Conservation (phyloP, 1,139 yeast species). For the Candida sp. region DNA sequence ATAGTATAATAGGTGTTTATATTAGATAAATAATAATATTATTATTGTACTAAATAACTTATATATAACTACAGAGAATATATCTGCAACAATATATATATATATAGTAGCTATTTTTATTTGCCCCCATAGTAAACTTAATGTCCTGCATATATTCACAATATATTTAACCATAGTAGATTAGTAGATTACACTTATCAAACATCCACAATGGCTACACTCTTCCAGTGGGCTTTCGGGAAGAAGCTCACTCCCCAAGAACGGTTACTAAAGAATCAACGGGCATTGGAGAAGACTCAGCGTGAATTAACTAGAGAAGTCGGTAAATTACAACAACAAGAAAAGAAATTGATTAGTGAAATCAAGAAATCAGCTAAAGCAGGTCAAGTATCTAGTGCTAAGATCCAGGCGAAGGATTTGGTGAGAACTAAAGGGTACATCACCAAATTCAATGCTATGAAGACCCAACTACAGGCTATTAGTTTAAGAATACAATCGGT, state of each 20-base stretch:
- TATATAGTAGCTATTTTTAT: no score
- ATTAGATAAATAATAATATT: no score
- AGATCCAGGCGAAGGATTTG: slow-evolving; percentile 92
- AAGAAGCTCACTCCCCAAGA: slow-evolving; percentile 94
- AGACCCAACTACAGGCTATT: slow-evolving; percentile 93
- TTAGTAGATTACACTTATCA: no score
- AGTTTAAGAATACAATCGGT: slow-evolving; percentile 87
- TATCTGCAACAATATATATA: no score
- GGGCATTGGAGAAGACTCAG: slow-evolving; percentile 92
- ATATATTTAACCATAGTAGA: no score
- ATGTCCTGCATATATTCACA: no score
- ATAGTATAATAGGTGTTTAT: no score
- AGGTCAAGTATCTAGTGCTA: slow-evolving; percentile 87
- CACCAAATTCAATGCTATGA: slow-evolving; percentile 89
- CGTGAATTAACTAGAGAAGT: slow-evolving; percentile 89
- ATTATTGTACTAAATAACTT: no score
- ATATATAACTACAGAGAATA: no score
- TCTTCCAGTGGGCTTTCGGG: slow-evolving; percentile 96
- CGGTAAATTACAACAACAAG: slow-evolving; percentile 82
- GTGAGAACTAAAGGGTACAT: slow-evolving; percentile 82
- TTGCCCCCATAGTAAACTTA: no score
- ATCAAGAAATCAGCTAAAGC: slow-evolving; percentile 88
- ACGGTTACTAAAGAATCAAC: slow-evolving; percentile 88
- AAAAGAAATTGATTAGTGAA: slow-evolving; percentile 79
- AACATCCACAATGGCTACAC: slow-evolving; percentile 39